phyloP scores from a whole-genome alignment of 345 rosid species.

The Pistacia vera region DNA sequence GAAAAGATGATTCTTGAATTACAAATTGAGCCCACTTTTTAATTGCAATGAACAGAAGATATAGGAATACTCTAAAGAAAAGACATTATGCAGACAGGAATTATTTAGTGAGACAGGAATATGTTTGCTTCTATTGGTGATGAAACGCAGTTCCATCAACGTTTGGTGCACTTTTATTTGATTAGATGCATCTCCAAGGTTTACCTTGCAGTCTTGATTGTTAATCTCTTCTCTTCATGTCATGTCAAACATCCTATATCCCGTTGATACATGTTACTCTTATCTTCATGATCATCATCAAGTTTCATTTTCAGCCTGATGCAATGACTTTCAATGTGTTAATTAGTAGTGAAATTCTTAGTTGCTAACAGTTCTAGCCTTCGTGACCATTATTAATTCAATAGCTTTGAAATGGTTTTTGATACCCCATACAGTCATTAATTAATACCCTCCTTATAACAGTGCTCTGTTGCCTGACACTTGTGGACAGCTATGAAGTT shows the following conservation, averaged over 20 bases:
- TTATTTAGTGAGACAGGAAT: neutral
- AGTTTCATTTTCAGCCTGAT: neutral
- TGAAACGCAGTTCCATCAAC: neutral
- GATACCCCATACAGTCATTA: neutral
- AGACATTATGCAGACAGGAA: neutral
- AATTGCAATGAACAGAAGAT: neutral
- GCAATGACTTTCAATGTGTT: neutral
- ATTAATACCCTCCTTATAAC: too few species aligned
- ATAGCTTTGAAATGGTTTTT: neutral
- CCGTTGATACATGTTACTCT: neutral
- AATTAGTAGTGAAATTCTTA: neutral
- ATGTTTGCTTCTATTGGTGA: neutral
- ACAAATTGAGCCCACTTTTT: neutral
- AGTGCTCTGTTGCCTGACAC: neutral
- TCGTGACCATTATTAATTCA: neutral
- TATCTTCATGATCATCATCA: neutral
- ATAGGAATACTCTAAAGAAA: neutral
- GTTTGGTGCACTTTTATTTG: neutral
- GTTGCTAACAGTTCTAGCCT: conserved; percentile 4
- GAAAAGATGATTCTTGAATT: neutral
- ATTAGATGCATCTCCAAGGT: neutral
- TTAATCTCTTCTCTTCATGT: neutral
- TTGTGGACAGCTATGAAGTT: neutral
- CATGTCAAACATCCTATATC: neutral
- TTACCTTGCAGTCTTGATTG: neutral